Evolutionary conservation across 805 yeast species (phyloP).

Genomic region (Danielia oregonensis): DNA sequence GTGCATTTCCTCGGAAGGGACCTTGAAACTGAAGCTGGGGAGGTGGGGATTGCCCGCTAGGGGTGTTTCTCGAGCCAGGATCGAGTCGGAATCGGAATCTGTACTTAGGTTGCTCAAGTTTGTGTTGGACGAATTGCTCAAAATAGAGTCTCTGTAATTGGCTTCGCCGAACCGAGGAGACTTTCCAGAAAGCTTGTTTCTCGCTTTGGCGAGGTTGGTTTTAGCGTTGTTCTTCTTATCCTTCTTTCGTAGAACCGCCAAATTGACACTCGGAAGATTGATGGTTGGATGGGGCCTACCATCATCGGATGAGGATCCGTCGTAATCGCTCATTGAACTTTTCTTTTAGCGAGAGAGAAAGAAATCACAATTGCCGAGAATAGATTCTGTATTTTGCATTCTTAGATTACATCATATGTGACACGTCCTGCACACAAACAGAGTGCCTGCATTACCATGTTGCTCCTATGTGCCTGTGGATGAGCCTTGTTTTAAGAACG

Average conservation of each 20-base stretch:
- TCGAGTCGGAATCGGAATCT: conserved; percentile 16
- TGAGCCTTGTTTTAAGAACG: no score
- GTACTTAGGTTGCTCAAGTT: conserved; percentile 11
- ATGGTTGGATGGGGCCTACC: conserved; percentile 25
- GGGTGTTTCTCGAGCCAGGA: conserved; percentile 5
- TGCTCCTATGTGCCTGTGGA: no score
- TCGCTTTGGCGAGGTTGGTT: conserved; percentile 17
- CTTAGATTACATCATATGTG: conserved; percentile 1
- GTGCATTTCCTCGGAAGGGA: conserved; percentile 1
- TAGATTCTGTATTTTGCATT: conserved; percentile 12
- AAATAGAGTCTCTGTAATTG: conserved; percentile 23
- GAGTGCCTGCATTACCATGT: background rate
- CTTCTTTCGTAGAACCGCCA: conserved; percentile 23
- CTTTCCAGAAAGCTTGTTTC: conserved; percentile 20
- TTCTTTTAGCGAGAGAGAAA: conserved; percentile 2
- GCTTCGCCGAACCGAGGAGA: conserved; percentile 29
- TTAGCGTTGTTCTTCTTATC: conserved; percentile 11
- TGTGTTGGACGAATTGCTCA: conserved; percentile 24
- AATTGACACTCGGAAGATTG: conserved; percentile 28
- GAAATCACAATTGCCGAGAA: no score
- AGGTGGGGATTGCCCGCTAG: conserved; percentile 8
- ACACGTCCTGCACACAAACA: background rate
- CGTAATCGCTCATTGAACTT: no score
- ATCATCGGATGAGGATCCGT: conserved; percentile 30
- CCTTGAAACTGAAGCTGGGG: conserved; percentile 12